Conservation (phyloP, 176 grass and related monocot species). For the Canna indica region DNA sequence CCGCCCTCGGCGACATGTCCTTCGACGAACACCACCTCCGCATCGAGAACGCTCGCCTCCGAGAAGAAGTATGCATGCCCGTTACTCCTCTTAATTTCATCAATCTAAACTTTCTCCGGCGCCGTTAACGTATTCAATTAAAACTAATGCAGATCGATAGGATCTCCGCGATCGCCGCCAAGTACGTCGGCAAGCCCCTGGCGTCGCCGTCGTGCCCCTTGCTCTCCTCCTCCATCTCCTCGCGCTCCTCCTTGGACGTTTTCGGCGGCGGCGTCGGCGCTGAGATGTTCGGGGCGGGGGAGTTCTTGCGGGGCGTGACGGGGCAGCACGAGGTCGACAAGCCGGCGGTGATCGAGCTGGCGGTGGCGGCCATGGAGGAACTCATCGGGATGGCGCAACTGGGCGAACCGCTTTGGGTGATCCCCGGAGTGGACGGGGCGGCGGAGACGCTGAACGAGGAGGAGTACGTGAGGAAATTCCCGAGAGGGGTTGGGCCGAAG, state of each 20-base stretch:
- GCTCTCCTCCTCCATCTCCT: slow-evolving; percentile 21
- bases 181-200: slow-evolving; percentile 55
- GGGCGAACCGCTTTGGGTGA: slow-evolving; percentile 53
- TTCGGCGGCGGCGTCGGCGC: background rate
- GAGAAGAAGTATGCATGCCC: slow-evolving; percentile 35
- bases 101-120: too few relatives aligned
- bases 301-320: slow-evolving; percentile 30
- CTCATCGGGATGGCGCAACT: slow-evolving; percentile 66
- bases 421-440: slow-evolving; percentile 5
- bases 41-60: slow-evolving; percentile 71
- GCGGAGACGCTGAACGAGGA: slow-evolving; percentile 8
- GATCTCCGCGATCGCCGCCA: slow-evolving; percentile 75
- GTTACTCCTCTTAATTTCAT: too few relatives aligned
- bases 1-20: slow-evolving; percentile 72
- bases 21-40: slow-evolving; percentile 80
- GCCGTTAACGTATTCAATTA: too few relatives aligned
- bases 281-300: slow-evolving; percentile 40
- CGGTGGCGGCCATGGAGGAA: slow-evolving; percentile 87
- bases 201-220: slow-evolving; percentile 5
- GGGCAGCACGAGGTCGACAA: slow-evolving; percentile 56
- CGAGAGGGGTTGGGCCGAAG: slow-evolving; percentile 3
- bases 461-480: slow-evolving; percentile 6
- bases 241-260: slow-evolving; percentile 43
- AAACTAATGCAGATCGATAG: slow-evolving; percentile 66
- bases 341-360: slow-evolving; percentile 70